Evolutionary conservation across 2,329 filamentous ascomycete genomes (phyloP).

Genomic region (Colletotrichum sansevieriae): DNA sequence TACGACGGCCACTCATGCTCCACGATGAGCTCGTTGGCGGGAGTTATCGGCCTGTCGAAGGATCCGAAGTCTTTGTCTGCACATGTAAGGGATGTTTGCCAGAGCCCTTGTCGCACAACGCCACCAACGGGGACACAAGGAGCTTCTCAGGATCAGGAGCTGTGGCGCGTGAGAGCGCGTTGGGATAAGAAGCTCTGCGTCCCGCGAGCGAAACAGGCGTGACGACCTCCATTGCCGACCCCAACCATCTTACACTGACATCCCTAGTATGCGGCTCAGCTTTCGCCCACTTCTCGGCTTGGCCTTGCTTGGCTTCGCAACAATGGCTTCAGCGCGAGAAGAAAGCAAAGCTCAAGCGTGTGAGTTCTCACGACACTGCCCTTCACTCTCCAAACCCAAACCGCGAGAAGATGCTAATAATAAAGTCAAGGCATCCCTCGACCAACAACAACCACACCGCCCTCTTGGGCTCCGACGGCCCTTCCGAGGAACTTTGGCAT

Average conservation of each 20-base stretch:
- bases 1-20: too few species aligned
- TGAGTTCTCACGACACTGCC: not conserved
- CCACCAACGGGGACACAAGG: not conserved
- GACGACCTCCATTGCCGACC: not conserved
- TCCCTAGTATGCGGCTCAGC: conserved; percentile 5
- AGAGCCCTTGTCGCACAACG: not conserved
- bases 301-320: not conserved
- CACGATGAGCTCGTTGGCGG: not conserved
- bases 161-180: not conserved
- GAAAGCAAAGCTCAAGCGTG: not conserved
- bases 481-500: conserved; percentile 53
- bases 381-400: not conserved
- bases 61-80: conserved; percentile 3
- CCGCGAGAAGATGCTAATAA: not conserved
- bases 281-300: not conserved
- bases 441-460: not conserved
- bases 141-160: not conserved
- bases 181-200: conserved; percentile 1
- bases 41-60: not conserved
- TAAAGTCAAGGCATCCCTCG: conserved; percentile 9
- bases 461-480: not conserved
- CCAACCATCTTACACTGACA: too few species aligned
- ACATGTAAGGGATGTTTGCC: conserved; percentile 10
- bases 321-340: conserved; percentile 16
- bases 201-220: not conserved